Evolutionary conservation across 1,139 yeast genomes (phyloP).

Genomic region (Suhomyces maxii): DNA sequence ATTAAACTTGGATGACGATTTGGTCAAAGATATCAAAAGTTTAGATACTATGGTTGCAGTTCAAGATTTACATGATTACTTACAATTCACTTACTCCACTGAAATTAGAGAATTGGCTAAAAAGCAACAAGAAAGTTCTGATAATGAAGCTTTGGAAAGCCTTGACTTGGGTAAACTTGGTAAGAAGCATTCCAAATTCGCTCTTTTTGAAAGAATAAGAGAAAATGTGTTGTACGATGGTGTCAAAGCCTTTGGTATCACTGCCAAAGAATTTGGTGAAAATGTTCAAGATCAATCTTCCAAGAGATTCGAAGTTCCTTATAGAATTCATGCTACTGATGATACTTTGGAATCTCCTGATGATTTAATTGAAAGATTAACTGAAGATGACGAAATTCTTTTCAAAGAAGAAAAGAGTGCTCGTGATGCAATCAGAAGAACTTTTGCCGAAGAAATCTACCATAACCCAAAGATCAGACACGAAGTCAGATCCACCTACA

Average conservation of each 20-base stretch:
- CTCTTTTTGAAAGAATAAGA: conserved; percentile 74
- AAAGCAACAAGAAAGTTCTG: conserved; percentile 22
- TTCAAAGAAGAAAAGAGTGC: conserved; percentile 65
- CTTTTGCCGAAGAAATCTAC: conserved; percentile 75
- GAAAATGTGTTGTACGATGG: conserved; percentile 66
- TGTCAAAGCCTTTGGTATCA: conserved; percentile 72
- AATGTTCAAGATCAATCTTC: conserved; percentile 66
- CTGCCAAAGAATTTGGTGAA: conserved; percentile 80
- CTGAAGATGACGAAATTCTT: conserved; percentile 55
- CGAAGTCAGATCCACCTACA: conserved; percentile 69
- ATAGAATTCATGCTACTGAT: conserved; percentile 73
- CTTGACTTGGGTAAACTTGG: conserved; percentile 19
- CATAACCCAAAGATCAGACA: conserved; percentile 81
- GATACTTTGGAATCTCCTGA: conserved; percentile 68
- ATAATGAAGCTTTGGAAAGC: conserved; percentile 12
- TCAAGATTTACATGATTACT: conserved; percentile 84
- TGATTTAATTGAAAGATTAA: conserved; percentile 57
- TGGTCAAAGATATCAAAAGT: conserved; percentile 55
- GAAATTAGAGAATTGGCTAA: conserved; percentile 53
- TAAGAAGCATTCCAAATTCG: conserved; percentile 71
- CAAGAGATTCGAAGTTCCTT: conserved; percentile 46
- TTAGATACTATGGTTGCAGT: conserved; percentile 73
- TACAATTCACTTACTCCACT: conserved; percentile 78
- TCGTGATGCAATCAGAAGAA: conserved; percentile 69
- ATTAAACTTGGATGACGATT: conserved; percentile 57